Conservation (phyloP, 352 stramenopile species). For the Thraustotheca clavata region DNA sequence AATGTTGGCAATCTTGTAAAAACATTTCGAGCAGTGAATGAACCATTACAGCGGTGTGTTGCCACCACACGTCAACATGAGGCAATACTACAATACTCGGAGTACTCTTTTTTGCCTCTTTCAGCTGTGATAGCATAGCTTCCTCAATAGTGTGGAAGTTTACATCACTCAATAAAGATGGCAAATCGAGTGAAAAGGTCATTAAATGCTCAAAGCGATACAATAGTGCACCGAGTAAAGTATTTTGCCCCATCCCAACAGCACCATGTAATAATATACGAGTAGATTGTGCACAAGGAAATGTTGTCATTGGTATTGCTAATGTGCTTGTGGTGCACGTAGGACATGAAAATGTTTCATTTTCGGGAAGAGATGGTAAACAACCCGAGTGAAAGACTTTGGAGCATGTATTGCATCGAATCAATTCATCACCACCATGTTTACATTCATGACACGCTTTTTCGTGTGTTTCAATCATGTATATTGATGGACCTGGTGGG, state of each 20-base stretch:
- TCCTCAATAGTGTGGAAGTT: slow-evolving; percentile 61
- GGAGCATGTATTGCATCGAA: slow-evolving; percentile 55
- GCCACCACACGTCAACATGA: slow-evolving; percentile 68
- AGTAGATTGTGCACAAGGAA: slow-evolving; percentile 29
- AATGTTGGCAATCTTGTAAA: slow-evolving; percentile 55
- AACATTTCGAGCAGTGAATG: slow-evolving; percentile 73
- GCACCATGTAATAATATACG: slow-evolving; percentile 55
- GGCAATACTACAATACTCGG: slow-evolving; percentile 76
- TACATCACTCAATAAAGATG: slow-evolving; percentile 56
- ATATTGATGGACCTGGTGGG: not conserved
- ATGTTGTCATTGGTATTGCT: not conserved
- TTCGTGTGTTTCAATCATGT: not conserved
- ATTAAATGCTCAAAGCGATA: slow-evolving; percentile 67
- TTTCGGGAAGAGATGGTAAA: slow-evolving; percentile 9
- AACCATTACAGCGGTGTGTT: slow-evolving; percentile 61
- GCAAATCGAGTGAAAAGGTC: slow-evolving; percentile 74
- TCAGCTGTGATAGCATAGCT: slow-evolving; percentile 61
- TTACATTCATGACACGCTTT: slow-evolving; percentile 45
- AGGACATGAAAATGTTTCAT: not conserved
- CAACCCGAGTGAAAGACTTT: slow-evolving; percentile 50
- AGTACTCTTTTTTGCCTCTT: slow-evolving; percentile 63
- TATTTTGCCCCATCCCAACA: slow-evolving; percentile 60
- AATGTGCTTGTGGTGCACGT: not conserved
- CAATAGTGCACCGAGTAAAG: slow-evolving; percentile 52
- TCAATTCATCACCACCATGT: slow-evolving; percentile 44